Evolutionary conservation across 208 protist genomes (phyloP).

Genomic region (Acanthamoeba healyi): DNA sequence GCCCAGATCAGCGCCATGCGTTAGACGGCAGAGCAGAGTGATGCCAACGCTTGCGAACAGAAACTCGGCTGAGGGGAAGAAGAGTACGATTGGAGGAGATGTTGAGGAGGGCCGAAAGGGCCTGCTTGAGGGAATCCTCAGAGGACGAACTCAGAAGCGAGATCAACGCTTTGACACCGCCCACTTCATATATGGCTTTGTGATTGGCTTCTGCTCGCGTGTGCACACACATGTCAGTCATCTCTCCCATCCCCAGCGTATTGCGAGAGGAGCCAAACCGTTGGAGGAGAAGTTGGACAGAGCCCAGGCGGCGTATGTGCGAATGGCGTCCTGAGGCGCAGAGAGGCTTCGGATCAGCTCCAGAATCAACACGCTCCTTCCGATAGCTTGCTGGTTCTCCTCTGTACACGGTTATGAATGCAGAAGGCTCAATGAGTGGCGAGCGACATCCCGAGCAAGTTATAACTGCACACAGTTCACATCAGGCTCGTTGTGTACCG

Average conservation of each 20-base stretch:
- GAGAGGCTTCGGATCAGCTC: conserved; percentile 48
- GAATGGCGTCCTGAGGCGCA: conserved; percentile 43
- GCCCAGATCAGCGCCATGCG: too few relatives aligned
- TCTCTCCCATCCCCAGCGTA: background rate
- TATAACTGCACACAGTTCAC: too few relatives aligned
- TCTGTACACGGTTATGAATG: background rate
- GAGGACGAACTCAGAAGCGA: background rate
- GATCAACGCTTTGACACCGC: conserved; percentile 53
- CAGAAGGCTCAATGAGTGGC: background rate
- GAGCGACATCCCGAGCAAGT: too few relatives aligned
- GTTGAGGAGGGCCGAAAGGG: conserved; percentile 64
- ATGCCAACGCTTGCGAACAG: background rate
- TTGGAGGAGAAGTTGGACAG: conserved; percentile 73
- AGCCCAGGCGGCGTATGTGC: conserved; percentile 61
- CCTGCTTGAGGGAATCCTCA: conserved; percentile 68
- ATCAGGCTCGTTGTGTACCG: too few relatives aligned
- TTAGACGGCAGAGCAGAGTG: too few relatives aligned
- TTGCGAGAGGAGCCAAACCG: background rate
- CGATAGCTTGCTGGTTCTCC: conserved; percentile 61
- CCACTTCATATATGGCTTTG: conserved; percentile 51
- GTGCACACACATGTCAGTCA: background rate
- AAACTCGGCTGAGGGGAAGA: too few relatives aligned
- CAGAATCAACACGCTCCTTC: conserved; percentile 16
- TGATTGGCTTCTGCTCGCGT: conserved; percentile 16
- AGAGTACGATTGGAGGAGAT: conserved; percentile 55